Percentiles rank a stretch among this genome's conserved stretches.
Evolutionary conservation across 768 basidiomycete species (phyloP).

Genomic region (Filobasidium wieringae): DNA sequence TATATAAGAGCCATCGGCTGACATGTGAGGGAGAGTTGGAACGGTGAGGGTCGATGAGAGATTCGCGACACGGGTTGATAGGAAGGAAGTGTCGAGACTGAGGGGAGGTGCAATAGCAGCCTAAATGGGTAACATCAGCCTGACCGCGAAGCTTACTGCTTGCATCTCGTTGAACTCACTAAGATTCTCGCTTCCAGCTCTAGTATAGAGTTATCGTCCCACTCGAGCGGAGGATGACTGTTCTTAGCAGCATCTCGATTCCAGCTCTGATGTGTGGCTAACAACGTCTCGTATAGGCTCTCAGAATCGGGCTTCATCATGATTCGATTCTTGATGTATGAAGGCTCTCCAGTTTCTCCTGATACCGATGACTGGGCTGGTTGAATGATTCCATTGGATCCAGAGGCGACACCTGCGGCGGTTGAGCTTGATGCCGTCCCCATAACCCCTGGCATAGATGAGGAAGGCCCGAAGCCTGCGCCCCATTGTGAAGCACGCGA

Average conservation of each 20-base stretch:
- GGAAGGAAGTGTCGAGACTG: constrained; percentile 35
- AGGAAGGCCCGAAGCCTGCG: neutral
- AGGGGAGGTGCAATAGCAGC: constrained; percentile 39
- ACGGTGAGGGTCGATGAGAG: constrained; percentile 30
- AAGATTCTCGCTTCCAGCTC: constrained; percentile 41
- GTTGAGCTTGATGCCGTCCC: too few relatives aligned
- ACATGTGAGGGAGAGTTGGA: constrained; percentile 26
- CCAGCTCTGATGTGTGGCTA: neutral
- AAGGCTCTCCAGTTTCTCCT: constrained; percentile 2
- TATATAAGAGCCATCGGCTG: constrained; percentile 25
- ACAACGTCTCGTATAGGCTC: constrained; percentile 23
- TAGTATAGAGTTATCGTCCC: constrained; percentile 38
- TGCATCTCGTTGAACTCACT: too few relatives aligned
- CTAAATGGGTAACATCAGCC: constrained; percentile 17
- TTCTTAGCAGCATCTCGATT: neutral
- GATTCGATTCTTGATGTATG: constrained; percentile 20
- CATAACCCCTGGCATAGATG: neutral
- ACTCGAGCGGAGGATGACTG: constrained; percentile 7
- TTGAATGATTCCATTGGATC: neutral
- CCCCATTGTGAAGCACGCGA: neutral
- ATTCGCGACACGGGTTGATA: constrained; percentile 35
- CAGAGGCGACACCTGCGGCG: neutral
- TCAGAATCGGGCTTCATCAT: constrained; percentile 33
- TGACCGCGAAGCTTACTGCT: neutral
- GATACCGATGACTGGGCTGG: neutral